Conservation (phyloP, 495 filamentous ascomycete species). For the Tuber umbilicatum region DNA sequence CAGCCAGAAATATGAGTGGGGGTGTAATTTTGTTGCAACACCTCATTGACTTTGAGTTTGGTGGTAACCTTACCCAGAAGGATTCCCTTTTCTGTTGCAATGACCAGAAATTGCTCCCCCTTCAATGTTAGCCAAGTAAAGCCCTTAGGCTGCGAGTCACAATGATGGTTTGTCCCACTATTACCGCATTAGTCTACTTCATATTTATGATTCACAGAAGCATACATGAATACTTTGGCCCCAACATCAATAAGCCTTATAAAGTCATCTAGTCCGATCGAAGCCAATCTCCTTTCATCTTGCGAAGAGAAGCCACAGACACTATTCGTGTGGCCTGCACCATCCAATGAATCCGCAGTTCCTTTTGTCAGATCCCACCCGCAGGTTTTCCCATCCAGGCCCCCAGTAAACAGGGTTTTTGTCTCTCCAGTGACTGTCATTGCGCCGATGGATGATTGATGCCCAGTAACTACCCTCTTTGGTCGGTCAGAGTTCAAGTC, state of each 20-base stretch:
- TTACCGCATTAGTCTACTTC: not conserved
- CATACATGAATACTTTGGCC: slow-evolving; percentile 55
- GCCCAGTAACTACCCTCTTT: slow-evolving; percentile 70
- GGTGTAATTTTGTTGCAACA: slow-evolving; percentile 49
- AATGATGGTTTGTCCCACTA: not conserved
- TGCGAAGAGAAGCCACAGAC: slow-evolving; percentile 65
- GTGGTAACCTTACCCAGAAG: slow-evolving; percentile 51
- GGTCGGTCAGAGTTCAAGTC: slow-evolving; percentile 61
- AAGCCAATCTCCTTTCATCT: slow-evolving; percentile 60
- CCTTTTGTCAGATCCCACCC: slow-evolving; percentile 72
- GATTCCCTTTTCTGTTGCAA: slow-evolving; percentile 60
- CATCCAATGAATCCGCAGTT: slow-evolving; percentile 60
- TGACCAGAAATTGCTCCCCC: slow-evolving; percentile 46
- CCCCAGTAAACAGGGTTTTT: slow-evolving; percentile 73
- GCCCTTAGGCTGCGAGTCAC: slow-evolving; percentile 49
- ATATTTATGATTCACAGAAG: slow-evolving; percentile 44
- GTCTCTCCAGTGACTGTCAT: slow-evolving; percentile 51
- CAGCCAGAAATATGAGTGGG: slow-evolving; percentile 64
- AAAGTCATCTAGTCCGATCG: slow-evolving; percentile 92
- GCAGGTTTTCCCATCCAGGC: slow-evolving; percentile 79
- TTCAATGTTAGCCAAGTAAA: slow-evolving; percentile 43
- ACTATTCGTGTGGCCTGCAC: slow-evolving; percentile 72
- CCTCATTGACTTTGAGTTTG: slow-evolving; percentile 52
- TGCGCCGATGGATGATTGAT: slow-evolving; percentile 86
- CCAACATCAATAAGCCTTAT: slow-evolving; percentile 66